Evolutionary conservation across 768 basidiomycete species (phyloP).

Genomic region (Amanita subjunquillea): DNA sequence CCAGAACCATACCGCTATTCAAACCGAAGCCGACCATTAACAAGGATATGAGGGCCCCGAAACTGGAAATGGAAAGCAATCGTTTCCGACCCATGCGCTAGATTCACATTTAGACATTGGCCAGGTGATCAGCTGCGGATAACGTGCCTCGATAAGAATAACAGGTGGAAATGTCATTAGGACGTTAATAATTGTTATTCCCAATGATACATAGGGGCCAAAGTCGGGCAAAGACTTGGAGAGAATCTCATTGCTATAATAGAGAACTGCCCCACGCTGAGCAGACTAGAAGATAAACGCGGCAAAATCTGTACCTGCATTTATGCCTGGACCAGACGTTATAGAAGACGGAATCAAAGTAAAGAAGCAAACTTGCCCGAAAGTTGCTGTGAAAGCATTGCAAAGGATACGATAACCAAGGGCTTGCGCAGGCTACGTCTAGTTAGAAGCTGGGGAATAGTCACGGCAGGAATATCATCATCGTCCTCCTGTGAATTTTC

Average conservation of each 20-base stretch:
- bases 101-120: slow-evolving; percentile 2
- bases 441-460: slow-evolving; percentile 41
- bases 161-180: slow-evolving; percentile 81
- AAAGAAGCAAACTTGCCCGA: slow-evolving; percentile 38
- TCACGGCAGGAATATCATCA: slow-evolving; percentile 23
- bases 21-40: slow-evolving; percentile 62
- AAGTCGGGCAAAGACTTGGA: slow-evolving; percentile 67
- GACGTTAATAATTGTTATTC: slow-evolving; percentile 79
- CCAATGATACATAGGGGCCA: slow-evolving; percentile 76
- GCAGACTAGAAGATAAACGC: neutral
- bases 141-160: slow-evolving; percentile 68
- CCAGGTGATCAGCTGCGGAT: neutral
- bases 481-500: slow-evolving; percentile 16
- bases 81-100: slow-evolving; percentile 68
- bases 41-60: slow-evolving; percentile 58
- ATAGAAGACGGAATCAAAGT: slow-evolving; percentile 2
- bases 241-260: slow-evolving; percentile 86
- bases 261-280: slow-evolving; percentile 47
- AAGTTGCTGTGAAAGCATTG: slow-evolving; percentile 71
- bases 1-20: slow-evolving; percentile 41
- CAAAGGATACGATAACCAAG: slow-evolving; percentile 54
- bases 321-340: slow-evolving; percentile 42
- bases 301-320: slow-evolving; percentile 39
- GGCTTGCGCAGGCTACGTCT: slow-evolving; percentile 49
- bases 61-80: slow-evolving; percentile 56